Conservation (phyloP, 75 land plant species). For the Selaginella moellendorffii region DNA sequence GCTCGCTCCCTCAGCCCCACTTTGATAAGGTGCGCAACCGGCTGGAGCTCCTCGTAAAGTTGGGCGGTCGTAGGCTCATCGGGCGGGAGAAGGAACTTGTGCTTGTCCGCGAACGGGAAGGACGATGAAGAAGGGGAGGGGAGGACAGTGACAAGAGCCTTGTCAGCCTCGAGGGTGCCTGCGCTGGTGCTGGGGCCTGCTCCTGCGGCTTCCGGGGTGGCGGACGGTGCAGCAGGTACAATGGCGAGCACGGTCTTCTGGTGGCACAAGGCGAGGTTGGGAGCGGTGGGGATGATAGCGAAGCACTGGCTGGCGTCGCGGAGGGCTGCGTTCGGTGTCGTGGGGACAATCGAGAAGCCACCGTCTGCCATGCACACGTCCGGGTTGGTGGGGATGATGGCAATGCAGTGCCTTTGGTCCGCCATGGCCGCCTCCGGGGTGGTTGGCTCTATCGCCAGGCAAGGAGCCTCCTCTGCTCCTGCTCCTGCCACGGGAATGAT, state of each 20-base stretch:
- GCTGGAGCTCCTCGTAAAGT: background rate
- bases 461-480: background rate
- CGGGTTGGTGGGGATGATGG: constrained; percentile 2
- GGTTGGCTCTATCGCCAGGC: background rate
- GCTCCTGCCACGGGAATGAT: background rate
- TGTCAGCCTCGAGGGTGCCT: background rate
- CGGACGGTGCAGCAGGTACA: background rate
- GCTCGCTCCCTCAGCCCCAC: background rate
- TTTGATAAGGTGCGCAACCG: background rate
- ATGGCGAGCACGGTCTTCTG: constrained; percentile 4
- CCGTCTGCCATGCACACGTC: constrained; percentile 2
- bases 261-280: background rate
- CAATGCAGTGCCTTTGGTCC: background rate
- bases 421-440: background rate
- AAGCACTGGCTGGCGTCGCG: constrained; percentile 1
- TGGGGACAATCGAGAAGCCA: background rate
- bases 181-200: background rate
- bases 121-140: background rate
- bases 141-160: background rate
- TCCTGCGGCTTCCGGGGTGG: background rate
- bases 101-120: background rate
- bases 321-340: constrained; percentile 3
- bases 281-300: constrained; percentile 3
- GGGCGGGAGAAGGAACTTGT: background rate
- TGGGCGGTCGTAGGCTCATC: background rate